phyloP scores from a whole-genome alignment of 106 monocot species.

The Dioscorea alata region DNA sequence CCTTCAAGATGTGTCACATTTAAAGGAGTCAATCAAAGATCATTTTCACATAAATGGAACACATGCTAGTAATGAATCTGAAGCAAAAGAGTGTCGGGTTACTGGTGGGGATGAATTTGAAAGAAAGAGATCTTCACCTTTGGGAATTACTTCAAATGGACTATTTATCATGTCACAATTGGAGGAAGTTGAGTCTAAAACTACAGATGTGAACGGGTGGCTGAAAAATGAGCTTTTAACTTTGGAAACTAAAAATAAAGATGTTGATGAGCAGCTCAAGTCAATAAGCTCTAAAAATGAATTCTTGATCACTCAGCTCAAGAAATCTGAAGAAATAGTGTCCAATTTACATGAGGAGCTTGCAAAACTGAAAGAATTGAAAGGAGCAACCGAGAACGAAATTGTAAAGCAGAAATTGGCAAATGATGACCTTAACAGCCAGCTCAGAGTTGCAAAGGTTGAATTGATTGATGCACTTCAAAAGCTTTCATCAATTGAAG shows the following conservation, averaged over 20 bases:
- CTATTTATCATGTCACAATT: slow-evolving; percentile 4
- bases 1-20: slow-evolving; percentile 48
- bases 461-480: slow-evolving; percentile 21
- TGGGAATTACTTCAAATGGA: slow-evolving; percentile 1
- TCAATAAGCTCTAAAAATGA: slow-evolving; percentile 14
- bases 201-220: slow-evolving; percentile 21
- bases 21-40: slow-evolving; percentile 42
- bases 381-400: slow-evolving; percentile 14
- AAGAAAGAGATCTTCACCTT: not conserved
- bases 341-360: slow-evolving; percentile 26
- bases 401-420: slow-evolving; percentile 25
- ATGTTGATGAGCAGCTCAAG: slow-evolving; percentile 12
- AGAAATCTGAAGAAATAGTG: slow-evolving; percentile 28
- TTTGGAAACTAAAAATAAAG: slow-evolving; percentile 13
- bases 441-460: slow-evolving; percentile 21
- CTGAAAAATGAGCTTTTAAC: slow-evolving; percentile 9
- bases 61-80: slow-evolving; percentile 18
- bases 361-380: slow-evolving; percentile 18
- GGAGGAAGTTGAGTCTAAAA: slow-evolving; percentile 16
- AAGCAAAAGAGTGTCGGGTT: slow-evolving; percentile 1
- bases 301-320: slow-evolving; percentile 15
- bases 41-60: slow-evolving; percentile 17
- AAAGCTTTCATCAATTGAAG: slow-evolving; percentile 32
- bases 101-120: slow-evolving; percentile 8
- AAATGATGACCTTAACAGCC: slow-evolving; percentile 20